Base-by-base conservation (phyloP, 2,329 filamentous ascomycete genomes). In the Fusarium succisae region DNA sequence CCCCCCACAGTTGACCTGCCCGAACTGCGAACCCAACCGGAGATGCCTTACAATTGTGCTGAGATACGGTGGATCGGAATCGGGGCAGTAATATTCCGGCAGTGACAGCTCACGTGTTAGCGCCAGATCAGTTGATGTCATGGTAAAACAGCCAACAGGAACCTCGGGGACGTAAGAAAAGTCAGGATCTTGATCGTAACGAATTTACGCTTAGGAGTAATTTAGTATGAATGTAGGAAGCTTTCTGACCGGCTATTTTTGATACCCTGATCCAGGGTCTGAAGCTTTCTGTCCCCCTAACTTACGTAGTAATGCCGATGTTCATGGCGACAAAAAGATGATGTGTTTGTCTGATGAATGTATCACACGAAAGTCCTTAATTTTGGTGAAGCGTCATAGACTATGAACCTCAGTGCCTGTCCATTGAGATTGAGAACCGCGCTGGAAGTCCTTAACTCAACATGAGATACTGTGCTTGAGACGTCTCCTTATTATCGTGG, bases 91-190 rank as follows among this genome's bases (percentile, higher is more conserved):
- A 73, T 74, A 43, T 60, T 74, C 71, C 71, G 71, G 11, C 30
- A 44, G 55, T 24, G 44, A 54, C 37, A 37, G 38, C 74, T 77
- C 76, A 77, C 74, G 76, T 77, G 76, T 53, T 32, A 48, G 12
- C 35, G 48, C 30, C n/a, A 71, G 7, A 28, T 22, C 30, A 59
- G 61, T 66, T 77, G 76, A 78, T 77, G 72, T 77, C 72, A 78
- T 78, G 62, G 50, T 30, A 30, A 37, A n/a, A 57, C 13, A 60
- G 39, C 20, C 30, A 51, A 38, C 30, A 30, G 13, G 26, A 53
- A 37, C 30, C 30, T 53, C 1, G 3, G 3, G 18, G 18, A 37
- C 6, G 50, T 37, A 35, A 20, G 48, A 35, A 35, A 53, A 53
- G 17, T 35, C 22, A 17, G 13, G 17, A 22, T 9, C 50, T 26